These are phyloP conservation scores for Suhomyces sp. DNA, from an alignment of 805 yeast species.

Conservation along the genomic window DNA sequence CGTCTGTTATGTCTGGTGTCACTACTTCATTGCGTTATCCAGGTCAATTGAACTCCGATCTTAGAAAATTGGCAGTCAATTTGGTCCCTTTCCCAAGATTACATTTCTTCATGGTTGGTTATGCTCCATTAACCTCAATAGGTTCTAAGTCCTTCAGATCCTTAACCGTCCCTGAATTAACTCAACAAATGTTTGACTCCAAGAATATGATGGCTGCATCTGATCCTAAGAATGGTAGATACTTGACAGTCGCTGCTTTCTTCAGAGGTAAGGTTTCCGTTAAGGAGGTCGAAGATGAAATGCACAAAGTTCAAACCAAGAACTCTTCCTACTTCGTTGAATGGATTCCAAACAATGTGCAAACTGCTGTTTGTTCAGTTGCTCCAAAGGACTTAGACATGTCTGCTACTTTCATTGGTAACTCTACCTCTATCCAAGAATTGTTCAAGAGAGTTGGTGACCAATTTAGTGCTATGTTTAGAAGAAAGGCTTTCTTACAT, in stretches of 20 bases:
- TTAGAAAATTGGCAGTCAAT: slow-evolving; percentile 90
- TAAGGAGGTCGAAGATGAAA: slow-evolving; percentile 92
- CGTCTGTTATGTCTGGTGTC: slow-evolving; percentile 93
- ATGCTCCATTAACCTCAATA: slow-evolving; percentile 84
- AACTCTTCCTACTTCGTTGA: slow-evolving; percentile 84
- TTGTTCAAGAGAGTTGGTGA: slow-evolving; percentile 84
- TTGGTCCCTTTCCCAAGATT: slow-evolving; percentile 93
- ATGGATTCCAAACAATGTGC: slow-evolving; percentile 95
- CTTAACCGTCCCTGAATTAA: slow-evolving; percentile 83
- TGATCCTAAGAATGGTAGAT: slow-evolving; percentile 87
- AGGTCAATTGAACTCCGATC: slow-evolving; percentile 89
- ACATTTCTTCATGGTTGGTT: slow-evolving; percentile 94
- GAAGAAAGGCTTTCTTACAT: slow-evolving; percentile 92
- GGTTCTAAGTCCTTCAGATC: slow-evolving; percentile 81
- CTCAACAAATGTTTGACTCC: slow-evolving; percentile 91
- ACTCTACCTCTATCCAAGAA: slow-evolving; percentile 90
- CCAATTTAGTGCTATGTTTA: slow-evolving; percentile 89
- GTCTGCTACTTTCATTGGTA: slow-evolving; percentile 91
- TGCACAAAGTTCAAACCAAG: slow-evolving; percentile 78
- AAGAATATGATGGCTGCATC: slow-evolving; percentile 96
- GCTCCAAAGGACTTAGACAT: slow-evolving; percentile 83
- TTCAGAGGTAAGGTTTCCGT: slow-evolving; percentile 91
- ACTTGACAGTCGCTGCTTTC: slow-evolving; percentile 89
- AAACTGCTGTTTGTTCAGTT: slow-evolving; percentile 88
- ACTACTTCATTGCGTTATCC: slow-evolving; percentile 93